These are phyloP conservation scores for Akebia trifoliata DNA, from an alignment of 164 flowering plant species.

Conservation along the genomic window DNA sequence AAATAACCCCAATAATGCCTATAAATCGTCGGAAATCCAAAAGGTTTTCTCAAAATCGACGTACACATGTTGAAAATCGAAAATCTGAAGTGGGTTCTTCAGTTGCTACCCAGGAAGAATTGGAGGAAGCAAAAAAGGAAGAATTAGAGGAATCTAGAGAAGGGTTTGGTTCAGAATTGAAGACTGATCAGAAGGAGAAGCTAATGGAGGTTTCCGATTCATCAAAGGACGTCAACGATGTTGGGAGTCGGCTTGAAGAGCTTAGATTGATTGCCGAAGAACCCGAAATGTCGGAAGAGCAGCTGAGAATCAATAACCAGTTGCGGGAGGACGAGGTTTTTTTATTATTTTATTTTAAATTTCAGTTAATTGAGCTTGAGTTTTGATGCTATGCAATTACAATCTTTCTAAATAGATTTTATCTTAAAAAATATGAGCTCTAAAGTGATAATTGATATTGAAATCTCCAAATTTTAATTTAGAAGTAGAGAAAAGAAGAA, in stretches of 20 bases:
- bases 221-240: constrained; percentile 16
- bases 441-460: too few relatives aligned
- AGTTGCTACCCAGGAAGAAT: constrained; percentile 6
- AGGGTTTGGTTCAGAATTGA: constrained; percentile 3
- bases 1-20: background rate
- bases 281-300: constrained; percentile 54
- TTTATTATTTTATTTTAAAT: background rate
- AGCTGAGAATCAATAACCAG: constrained; percentile 51
- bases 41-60: constrained; percentile 11
- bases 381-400: background rate
- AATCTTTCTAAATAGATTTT: too few relatives aligned
- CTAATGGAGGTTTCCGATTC: constrained; percentile 15
- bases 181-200: constrained; percentile 9
- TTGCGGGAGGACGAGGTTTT: constrained; percentile 72
- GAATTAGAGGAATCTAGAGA: constrained; percentile 6
- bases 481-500: too few relatives aligned
- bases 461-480: too few relatives aligned
- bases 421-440: too few relatives aligned
- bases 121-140: constrained; percentile 3
- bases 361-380: background rate
- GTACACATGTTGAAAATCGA: constrained; percentile 9
- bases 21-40: constrained; percentile 13
- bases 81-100: constrained; percentile 14
- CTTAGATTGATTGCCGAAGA: constrained; percentile 36
- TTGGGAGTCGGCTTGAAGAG: constrained; percentile 35